Base-by-base conservation (phyloP, 2,329 filamentous ascomycete genomes). In the Aspergillus texensis region DNA sequence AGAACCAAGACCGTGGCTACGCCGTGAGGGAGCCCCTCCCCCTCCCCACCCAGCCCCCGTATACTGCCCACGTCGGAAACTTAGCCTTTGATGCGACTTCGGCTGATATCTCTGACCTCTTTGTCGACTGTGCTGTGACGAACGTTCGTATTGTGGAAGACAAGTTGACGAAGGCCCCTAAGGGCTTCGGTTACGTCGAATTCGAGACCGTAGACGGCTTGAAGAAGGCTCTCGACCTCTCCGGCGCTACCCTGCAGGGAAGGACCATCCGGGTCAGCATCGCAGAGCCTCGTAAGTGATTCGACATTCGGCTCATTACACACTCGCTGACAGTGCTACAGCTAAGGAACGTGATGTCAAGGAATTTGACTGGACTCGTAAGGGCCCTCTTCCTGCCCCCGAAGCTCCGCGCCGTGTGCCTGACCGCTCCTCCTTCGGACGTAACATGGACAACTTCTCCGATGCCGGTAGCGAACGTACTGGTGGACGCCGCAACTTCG, bases 131-230 rank as follows among this genome's bases (percentile, higher is more conserved):
- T 79, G 87, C 93, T 68, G 90, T 97, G 71, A 91, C 91, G 69
- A 97, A 89, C 77, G 93, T 99, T 69, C 92, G 95, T 74, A 93
- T 99, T 73, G 96, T 99, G 68, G 94, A 97, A 83, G 96, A 99
- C 81, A 95, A 94, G 76, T 86, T 97, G 78, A 91, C 95, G 76
- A 89, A 91, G 79, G 93, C 94, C 75, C 95, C 95, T 69, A 99
- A 99, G 84, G 95, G 95, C 56, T 99, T 99, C 74, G 95, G 94
- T 66, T 99, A 99, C 78, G 94, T 96, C 69, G 95, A 99, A 79
- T 99, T 99, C 74, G 88, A 85, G 69, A 90, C 88, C 58, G 82
- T 95, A 52, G 94, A 98, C 57, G 94, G 94, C 64, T 84, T 99
- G 74, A 96, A 96, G 84, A 91, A 93, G 81, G 95, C 95, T 62